Base-by-base conservation (phyloP, 805 yeast genomes). In the Brettanomyces sp. region DNA sequence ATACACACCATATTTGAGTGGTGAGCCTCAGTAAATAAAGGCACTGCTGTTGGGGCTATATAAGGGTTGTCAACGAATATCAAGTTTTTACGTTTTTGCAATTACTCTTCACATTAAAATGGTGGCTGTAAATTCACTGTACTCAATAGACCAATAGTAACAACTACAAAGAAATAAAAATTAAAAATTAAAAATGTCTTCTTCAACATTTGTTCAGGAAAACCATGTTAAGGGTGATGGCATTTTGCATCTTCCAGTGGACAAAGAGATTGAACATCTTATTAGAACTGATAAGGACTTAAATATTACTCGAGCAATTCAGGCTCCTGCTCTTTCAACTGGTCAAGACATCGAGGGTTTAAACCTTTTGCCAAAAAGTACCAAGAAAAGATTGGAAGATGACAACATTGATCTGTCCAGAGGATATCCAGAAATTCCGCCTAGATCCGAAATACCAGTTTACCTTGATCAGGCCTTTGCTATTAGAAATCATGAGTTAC, bases 401-500 rank as follows among this genome's bases (percentile, higher is more conserved):
- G 60, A 52, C 43, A 66, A 66, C 7, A 55, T 69, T 49, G 72
- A 68, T 45, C 36, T 65, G 12, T 51, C 64, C 4, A 30, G 55
- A 25, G 73, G 73, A 28, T 70, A 70, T 50, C 73, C 74, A n/a
- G 59, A 55, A 22, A 53, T 65, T 45, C 72, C 74, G 9, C 51
- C 52, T 6, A 51, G 50, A 42, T 49, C 53, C 1, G 49, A 59
- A 39, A 57, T 69, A 33, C 73, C 74, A 3, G 52, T 59, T 30
- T 70, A 55, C 52, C 51, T 69, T n/a, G 74, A 70, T 47, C 72
- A 70, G 41, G 73, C 72, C 5, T 47, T 46, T 36, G 63, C 56
- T 8, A 63, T 66, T 37, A 64, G 73, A 52, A 54, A 60, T 45
- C 54, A 61, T 45, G 66, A 57, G 28, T 55, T 51, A 36, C 61